Base-by-base conservation (phyloP, 1,284 basidiomycete genomes). In the Volvariella surrecta region DNA sequence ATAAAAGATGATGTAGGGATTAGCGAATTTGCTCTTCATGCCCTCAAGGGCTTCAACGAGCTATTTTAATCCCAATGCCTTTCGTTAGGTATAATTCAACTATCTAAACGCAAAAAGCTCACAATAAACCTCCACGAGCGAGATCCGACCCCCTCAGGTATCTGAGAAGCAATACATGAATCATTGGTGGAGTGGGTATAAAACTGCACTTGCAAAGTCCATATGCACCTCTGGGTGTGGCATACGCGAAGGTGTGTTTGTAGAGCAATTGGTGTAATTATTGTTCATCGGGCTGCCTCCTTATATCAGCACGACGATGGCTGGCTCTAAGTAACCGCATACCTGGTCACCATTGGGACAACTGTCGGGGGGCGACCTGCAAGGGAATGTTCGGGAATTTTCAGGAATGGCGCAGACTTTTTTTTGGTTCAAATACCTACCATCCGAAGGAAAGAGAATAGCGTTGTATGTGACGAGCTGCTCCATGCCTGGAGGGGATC, bases 161-260 rank as follows among this genome's bases (percentile, higher is more conserved):
- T 65, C 70, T 71, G 49, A 28, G 21, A 47, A 44, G 38, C 48
- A 21, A 24, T 39, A 28, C 6, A 6, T 6, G 24, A 31, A 24
- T 35, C 44, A 44, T 41, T 32, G 40, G 39, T 44, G 42, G 32
- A 46, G 41, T 16, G n/a, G 40, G 32, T 30, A 44, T 42, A 46
- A 48, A 43, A 18, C 40, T 48, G 46, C 19, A 57, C 64, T 47
- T 51, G 71, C 80, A 61, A 82, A 85, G 59, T 89, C 83, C 84
- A 89, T 89, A 55, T 82, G 76, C 30, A 85, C 73, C 58, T 88
- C 82, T 7, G 86, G 85, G 59, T 88, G 85, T 1, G 85, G 85
- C 67, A 84, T 73, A 40, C 79, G 74, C 39, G 73, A 54, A 44
- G 69, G 62, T 46, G 59, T 57, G 40, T 58, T 53, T 24, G 64